Conservation (phyloP, 1,284 basidiomycete genomes). For the Puccinia horiana region DNA sequence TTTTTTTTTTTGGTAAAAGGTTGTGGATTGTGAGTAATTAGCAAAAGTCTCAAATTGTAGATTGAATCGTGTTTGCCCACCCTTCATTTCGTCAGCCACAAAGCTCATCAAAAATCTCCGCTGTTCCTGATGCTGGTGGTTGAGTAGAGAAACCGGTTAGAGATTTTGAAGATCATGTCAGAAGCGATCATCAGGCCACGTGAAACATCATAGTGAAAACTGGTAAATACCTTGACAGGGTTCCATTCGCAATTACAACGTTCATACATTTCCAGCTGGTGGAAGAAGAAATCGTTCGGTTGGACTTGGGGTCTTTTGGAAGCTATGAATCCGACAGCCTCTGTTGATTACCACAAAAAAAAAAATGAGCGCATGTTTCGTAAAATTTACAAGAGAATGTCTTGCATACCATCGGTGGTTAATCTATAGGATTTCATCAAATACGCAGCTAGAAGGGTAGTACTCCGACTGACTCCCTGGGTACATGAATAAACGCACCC, state of each 20-base stretch:
- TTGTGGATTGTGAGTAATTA: background rate
- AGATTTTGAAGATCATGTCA: background rate
- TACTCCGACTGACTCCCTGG: slow-evolving; percentile 39
- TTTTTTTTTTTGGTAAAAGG: background rate
- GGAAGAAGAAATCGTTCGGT: slow-evolving; percentile 45
- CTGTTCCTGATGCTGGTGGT: slow-evolving; percentile 38
- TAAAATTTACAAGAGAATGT: background rate
- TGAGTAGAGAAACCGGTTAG: too few species aligned
- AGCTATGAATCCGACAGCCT: slow-evolving; percentile 33
- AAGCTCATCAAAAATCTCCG: slow-evolving; percentile 42
- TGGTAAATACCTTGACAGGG: slow-evolving; percentile 23
- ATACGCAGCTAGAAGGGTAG: slow-evolving; percentile 41
- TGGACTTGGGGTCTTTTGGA: slow-evolving; percentile 45
- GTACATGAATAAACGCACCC: background rate
- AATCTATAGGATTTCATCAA: slow-evolving; percentile 42
- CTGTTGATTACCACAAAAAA: background rate
- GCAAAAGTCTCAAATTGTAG: background rate
- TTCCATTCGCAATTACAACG: slow-evolving; percentile 43
- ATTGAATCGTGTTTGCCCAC: background rate
- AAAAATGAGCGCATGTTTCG: background rate
- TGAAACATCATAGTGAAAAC: background rate
- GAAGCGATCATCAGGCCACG: background rate
- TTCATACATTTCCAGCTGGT: slow-evolving; percentile 47
- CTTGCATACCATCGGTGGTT: slow-evolving; percentile 19
- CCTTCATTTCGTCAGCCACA: slow-evolving; percentile 40